Evolutionary conservation across 257 asterid genomes (phyloP).

Genomic region (Fraxinus americana): DNA sequence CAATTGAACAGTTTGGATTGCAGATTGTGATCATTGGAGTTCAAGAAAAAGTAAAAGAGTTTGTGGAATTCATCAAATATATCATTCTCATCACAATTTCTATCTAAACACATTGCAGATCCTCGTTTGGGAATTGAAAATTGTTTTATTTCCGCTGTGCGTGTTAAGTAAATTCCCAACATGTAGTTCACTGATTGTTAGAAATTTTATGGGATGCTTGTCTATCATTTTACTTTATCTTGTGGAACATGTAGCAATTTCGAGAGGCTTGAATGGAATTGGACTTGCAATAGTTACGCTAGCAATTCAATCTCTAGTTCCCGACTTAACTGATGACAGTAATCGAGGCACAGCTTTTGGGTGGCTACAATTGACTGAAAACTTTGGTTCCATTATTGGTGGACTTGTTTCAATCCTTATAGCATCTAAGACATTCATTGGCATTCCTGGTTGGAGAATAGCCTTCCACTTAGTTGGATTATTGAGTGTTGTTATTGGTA

Average conservation of each 20-base stretch:
- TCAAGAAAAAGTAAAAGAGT: no score
- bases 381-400: slow-evolving; percentile 75
- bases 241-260: slow-evolving; percentile 68
- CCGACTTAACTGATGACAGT: slow-evolving; percentile 78
- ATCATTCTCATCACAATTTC: no score
- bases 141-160: no score
- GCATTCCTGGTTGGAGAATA: slow-evolving; percentile 88
- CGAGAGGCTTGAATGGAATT: slow-evolving; percentile 85
- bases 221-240: slow-evolving; percentile 11
- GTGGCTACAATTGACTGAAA: slow-evolving; percentile 71
- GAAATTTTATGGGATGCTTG: no score
- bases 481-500: slow-evolving; percentile 64
- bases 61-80: no score
- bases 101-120: no score
- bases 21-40: no score
- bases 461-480: slow-evolving; percentile 77
- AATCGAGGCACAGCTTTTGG: slow-evolving; percentile 94
- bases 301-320: slow-evolving; percentile 82
- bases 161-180: no score
- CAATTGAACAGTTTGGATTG: no score
- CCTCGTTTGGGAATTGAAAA: no score
- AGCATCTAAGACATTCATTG: slow-evolving; percentile 68
- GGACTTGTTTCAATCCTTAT: slow-evolving; percentile 61
- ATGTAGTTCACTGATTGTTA: no score
- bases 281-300: slow-evolving; percentile 92